A percentile compares a stretch with the other conserved stretches of the same genome.
phyloP scores from a whole-genome alignment of 2,329 filamentous ascomycete species.

The Lasiodiplodia gonubiensis region DNA sequence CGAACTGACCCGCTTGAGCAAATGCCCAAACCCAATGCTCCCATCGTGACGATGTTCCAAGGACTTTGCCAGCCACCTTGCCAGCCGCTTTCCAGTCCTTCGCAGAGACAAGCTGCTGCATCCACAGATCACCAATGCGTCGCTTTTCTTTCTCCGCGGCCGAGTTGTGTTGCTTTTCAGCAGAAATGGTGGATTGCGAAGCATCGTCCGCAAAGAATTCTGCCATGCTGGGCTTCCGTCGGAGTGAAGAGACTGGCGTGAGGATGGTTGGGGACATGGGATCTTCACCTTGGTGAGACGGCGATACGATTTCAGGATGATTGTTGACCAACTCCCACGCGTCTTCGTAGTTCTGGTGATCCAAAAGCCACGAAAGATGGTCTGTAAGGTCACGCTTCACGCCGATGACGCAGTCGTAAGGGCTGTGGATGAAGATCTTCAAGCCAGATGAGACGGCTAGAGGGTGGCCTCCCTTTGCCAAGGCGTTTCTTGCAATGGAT shows the following conservation, averaged over 20 bases:
- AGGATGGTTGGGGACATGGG: constrained; percentile 44
- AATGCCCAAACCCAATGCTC: constrained; percentile 97
- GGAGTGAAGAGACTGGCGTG: constrained; percentile 50
- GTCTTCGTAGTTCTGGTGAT: constrained; percentile 78
- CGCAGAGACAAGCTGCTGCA: constrained; percentile 79
- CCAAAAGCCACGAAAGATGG: constrained; percentile 83
- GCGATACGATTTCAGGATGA: constrained; percentile 70
- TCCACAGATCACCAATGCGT: constrained; percentile 90
- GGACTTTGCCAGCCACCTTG: constrained; percentile 78
- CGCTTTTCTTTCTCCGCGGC: constrained; percentile 85
- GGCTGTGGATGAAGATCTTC: constrained; percentile 94
- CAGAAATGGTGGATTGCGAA: constrained; percentile 67
- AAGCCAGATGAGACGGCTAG: constrained; percentile 62
- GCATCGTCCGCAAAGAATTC: constrained; percentile 77
- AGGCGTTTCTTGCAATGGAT: constrained; percentile 1
- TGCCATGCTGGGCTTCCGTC: constrained; percentile 48
- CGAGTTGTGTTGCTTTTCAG: constrained; percentile 64
- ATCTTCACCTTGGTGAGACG: constrained; percentile 46
- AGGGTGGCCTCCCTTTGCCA: constrained; percentile 48
- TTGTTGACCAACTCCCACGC: constrained; percentile 90
- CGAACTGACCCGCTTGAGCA: constrained; percentile 81
- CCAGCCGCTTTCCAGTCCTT: constrained; percentile 80
- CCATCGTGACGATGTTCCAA: constrained; percentile 81
- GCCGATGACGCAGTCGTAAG: constrained; percentile 93
- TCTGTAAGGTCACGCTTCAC: constrained; percentile 86